Conservation (phyloP, 306 rosid genomes). For the Carpinus fangiana region DNA sequence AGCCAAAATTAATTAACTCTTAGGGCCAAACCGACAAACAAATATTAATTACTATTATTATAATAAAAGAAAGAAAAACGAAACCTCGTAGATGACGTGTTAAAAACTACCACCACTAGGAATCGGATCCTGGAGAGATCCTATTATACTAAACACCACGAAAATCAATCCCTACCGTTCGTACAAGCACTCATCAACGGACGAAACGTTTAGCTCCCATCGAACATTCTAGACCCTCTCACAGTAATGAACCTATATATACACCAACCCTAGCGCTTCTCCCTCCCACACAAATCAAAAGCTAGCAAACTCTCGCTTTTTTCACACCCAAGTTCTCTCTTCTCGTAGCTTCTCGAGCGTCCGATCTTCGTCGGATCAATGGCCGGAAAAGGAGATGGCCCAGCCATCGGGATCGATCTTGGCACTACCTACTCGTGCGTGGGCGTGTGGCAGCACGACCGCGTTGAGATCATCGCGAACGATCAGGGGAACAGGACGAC, state of each 20-base stretch:
- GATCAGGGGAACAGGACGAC: slow-evolving; percentile 84
- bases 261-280: background rate
- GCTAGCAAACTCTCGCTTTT: background rate
- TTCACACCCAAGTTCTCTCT: background rate
- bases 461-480: slow-evolving; percentile 77
- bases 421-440: slow-evolving; percentile 82
- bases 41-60: no score
- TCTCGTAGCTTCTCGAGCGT: background rate
- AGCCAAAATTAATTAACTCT: no score
- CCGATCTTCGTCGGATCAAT: slow-evolving; percentile 16
- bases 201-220: background rate
- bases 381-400: slow-evolving; percentile 83
- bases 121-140: background rate
- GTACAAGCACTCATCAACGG: slow-evolving; percentile 1
- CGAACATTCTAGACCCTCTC: slow-evolving; percentile 52
- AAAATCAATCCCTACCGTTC: slow-evolving; percentile 26
- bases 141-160: background rate
- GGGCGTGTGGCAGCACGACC: slow-evolving; percentile 86
- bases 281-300: background rate
- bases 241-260: slow-evolving; percentile 23
- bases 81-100: background rate
- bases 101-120: background rate
- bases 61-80: background rate
- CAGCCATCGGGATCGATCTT: slow-evolving; percentile 82
- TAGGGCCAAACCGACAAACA: no score